phyloP scores from a whole-genome alignment of 352 stramenopile species.

The Globisporangium mamillatum region DNA sequence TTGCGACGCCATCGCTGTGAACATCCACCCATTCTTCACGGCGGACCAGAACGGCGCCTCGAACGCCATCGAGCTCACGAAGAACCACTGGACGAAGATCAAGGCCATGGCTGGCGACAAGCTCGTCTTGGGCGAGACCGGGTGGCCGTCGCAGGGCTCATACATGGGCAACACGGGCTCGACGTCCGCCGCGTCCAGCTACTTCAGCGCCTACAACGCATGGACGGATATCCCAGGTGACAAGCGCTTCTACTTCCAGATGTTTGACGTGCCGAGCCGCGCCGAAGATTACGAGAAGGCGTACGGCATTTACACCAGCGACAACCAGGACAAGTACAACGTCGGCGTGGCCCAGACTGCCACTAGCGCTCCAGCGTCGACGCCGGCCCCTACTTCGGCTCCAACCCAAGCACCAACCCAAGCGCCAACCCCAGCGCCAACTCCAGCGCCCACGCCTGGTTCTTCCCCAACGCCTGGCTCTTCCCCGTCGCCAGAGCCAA shows the following conservation, averaged over 20 bases:
- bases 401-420: background rate
- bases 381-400: background rate
- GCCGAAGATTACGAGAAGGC: conserved; percentile 37
- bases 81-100: conserved; percentile 46
- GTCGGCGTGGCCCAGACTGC: conserved; percentile 14
- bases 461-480: conserved; percentile 4
- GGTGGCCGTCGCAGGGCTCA: conserved; percentile 46
- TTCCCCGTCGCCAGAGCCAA: background rate
- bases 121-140: conserved; percentile 52
- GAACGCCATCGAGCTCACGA: conserved; percentile 44
- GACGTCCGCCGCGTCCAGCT: conserved; percentile 30
- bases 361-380: background rate
- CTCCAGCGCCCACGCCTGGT: background rate
- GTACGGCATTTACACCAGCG: conserved; percentile 45
- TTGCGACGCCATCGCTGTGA: conserved; percentile 50
- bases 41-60: conserved; percentile 24
- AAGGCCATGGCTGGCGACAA: conserved; percentile 40
- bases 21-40: conserved; percentile 69
- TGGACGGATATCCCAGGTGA: conserved; percentile 49
- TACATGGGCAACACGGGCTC: conserved; percentile 38
- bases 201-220: conserved; percentile 62
- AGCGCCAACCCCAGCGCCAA: background rate
- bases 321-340: conserved; percentile 53
- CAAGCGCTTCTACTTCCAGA: conserved; percentile 75
- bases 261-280: conserved; percentile 57